Conservation (phyloP, 2,329 filamentous ascomycete species). For the Fusarium transvaalense region DNA sequence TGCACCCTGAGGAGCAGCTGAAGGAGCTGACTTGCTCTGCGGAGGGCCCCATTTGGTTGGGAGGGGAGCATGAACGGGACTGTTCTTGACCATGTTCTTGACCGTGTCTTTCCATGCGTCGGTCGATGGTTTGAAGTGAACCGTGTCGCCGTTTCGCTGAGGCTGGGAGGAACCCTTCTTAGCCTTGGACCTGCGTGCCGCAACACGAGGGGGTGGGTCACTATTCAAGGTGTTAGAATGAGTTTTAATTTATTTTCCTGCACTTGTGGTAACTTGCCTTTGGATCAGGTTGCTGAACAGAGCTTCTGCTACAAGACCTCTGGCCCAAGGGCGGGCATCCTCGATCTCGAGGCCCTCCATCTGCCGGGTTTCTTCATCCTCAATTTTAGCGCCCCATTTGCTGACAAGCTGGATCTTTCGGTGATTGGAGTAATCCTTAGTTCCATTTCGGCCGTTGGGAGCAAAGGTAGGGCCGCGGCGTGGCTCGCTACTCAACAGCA, state of each 20-base stretch:
- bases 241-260: background rate
- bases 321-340: slow-evolving; percentile 44
- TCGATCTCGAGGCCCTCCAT: slow-evolving; percentile 40
- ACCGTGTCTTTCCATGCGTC: slow-evolving; percentile 34
- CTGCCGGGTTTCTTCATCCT: slow-evolving; percentile 42
- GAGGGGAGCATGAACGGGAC: background rate
- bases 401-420: slow-evolving; percentile 4
- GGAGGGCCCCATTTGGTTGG: slow-evolving; percentile 18
- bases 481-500: slow-evolving; percentile 33
- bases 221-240: slow-evolving; percentile 17
- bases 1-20: background rate
- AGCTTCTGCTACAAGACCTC: background rate
- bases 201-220: background rate
- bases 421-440: background rate
- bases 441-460: slow-evolving; percentile 29
- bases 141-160: background rate
- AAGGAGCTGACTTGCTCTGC: background rate
- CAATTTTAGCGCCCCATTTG: slow-evolving; percentile 37
- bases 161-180: background rate
- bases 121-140: slow-evolving; percentile 25
- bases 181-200: background rate
- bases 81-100: background rate
- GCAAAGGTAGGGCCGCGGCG: slow-evolving; percentile 25
- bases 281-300: background rate
- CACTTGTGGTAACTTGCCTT: slow-evolving; percentile 7